Conservation (phyloP, 768 basidiomycete species). For the Amanita brunnescens region DNA sequence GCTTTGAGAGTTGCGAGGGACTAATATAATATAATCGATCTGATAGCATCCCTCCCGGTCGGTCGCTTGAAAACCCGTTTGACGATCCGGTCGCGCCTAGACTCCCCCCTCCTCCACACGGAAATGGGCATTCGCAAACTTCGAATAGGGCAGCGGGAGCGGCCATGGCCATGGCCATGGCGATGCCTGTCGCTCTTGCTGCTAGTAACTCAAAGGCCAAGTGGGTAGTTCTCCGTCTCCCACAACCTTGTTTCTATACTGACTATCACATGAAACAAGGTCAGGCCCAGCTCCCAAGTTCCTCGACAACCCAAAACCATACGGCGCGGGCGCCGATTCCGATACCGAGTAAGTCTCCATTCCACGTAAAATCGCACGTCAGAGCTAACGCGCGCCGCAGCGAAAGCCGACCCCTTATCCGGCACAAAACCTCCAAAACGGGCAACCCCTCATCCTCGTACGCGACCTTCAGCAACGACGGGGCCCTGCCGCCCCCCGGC, state of each 20-base stretch:
- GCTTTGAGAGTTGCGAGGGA: too few species aligned
- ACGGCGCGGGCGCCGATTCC: background rate
- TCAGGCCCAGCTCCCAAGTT: background rate
- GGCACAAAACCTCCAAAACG: background rate
- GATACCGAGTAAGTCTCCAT: background rate
- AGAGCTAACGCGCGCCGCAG: background rate
- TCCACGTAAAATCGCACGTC: too few species aligned
- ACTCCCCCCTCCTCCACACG: constrained; percentile 12
- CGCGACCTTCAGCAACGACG: background rate
- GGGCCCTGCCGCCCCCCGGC: background rate
- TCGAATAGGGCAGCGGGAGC: background rate
- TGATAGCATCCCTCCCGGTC: too few species aligned
- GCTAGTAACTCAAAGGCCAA: background rate
- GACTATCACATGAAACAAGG: too few species aligned
- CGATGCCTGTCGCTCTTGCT: background rate
- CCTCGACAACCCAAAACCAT: background rate
- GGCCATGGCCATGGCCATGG: background rate
- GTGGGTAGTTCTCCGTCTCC: background rate
- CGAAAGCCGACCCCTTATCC: constrained; percentile 4
- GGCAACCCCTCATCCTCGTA: background rate
- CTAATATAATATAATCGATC: too few species aligned
- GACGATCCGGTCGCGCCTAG: constrained; percentile 18
- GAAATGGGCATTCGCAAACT: background rate
- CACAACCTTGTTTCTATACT: too few species aligned
- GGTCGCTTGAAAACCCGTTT: constrained; percentile 16